Evolutionary conservation across 1,284 basidiomycete species (phyloP).

Genomic region (Tylopilus orsonianus): DNA sequence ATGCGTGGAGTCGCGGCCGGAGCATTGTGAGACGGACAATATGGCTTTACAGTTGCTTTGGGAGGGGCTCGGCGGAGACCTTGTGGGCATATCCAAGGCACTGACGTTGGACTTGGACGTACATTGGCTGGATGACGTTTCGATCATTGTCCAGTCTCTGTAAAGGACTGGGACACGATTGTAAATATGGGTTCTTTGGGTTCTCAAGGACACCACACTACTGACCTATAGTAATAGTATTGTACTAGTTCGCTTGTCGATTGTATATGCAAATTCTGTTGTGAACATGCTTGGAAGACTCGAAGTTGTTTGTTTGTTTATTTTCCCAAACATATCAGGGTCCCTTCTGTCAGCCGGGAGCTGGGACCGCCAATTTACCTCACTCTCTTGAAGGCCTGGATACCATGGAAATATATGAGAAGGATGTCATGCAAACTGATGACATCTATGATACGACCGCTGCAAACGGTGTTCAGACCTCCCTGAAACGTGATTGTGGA

Average conservation of each 20-base stretch:
- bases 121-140: conserved; percentile 71
- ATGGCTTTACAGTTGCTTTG: conserved; percentile 56
- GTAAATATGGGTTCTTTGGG: background rate
- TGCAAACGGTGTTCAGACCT: background rate
- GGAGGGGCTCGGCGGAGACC: conserved; percentile 58
- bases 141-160: conserved; percentile 61
- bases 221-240: conserved; percentile 9
- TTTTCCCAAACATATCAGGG: conserved; percentile 7
- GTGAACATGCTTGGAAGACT: background rate
- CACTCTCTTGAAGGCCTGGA: conserved; percentile 7
- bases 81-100: conserved; percentile 54
- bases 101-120: conserved; percentile 65
- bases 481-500: conserved; percentile 7
- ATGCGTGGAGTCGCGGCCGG: conserved; percentile 15
- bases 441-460: background rate
- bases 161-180: conserved; percentile 30
- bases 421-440: conserved; percentile 7
- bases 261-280: background rate
- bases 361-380: conserved; percentile 3
- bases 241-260: background rate
- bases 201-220: background rate
- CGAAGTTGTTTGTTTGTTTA: background rate
- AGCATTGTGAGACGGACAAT: conserved; percentile 16
- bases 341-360: conserved; percentile 1
- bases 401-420: conserved; percentile 11